Percentiles rank a stretch among this genome's conserved stretches.
phyloP scores from a whole-genome alignment of 805 yeast species.

The Myxozyma monticola region DNA sequence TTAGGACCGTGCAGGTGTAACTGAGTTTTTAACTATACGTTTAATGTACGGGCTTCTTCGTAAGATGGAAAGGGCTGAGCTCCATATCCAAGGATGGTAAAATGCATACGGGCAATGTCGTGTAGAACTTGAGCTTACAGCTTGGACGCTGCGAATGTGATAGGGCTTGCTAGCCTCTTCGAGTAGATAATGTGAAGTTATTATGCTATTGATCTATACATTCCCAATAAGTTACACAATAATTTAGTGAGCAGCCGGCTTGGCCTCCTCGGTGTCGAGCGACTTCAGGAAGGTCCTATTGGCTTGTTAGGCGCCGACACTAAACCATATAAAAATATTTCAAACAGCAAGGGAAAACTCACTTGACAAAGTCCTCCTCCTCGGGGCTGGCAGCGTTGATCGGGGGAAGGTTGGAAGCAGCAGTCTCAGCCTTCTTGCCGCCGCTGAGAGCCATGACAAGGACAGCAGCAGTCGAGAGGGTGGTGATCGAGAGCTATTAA shows the following conservation, averaged over 20 bases:
- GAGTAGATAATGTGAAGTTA: too few relatives aligned
- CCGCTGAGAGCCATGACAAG: slow-evolving; percentile 74
- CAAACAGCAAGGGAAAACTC: slow-evolving; percentile 17
- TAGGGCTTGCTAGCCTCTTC: too few relatives aligned
- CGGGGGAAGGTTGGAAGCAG: slow-evolving; percentile 58
- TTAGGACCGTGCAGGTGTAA: too few relatives aligned
- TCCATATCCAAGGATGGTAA: too few relatives aligned
- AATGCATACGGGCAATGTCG: too few relatives aligned
- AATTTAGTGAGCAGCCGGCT: slow-evolving; percentile 12
- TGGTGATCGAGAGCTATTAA: slow-evolving; percentile 68
- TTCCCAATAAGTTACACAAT: not conserved
- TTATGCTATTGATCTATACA: not conserved
- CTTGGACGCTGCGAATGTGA: too few relatives aligned
- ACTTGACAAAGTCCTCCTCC: slow-evolving; percentile 77
- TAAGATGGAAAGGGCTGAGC: too few relatives aligned
- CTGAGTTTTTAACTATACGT: too few relatives aligned
- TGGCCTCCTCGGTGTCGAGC: slow-evolving; percentile 23
- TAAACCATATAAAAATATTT: not conserved
- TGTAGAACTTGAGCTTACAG: too few relatives aligned
- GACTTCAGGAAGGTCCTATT: slow-evolving; percentile 27
- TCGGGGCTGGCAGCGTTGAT: slow-evolving; percentile 79
- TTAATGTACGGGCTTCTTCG: too few relatives aligned
- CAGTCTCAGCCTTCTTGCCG: slow-evolving; percentile 46
- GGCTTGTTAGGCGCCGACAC: not conserved
- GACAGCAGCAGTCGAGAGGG: slow-evolving; percentile 63